phyloP scores from a whole-genome alignment of 176 grass and related monocot genomes.

The Puya raimondii region DNA sequence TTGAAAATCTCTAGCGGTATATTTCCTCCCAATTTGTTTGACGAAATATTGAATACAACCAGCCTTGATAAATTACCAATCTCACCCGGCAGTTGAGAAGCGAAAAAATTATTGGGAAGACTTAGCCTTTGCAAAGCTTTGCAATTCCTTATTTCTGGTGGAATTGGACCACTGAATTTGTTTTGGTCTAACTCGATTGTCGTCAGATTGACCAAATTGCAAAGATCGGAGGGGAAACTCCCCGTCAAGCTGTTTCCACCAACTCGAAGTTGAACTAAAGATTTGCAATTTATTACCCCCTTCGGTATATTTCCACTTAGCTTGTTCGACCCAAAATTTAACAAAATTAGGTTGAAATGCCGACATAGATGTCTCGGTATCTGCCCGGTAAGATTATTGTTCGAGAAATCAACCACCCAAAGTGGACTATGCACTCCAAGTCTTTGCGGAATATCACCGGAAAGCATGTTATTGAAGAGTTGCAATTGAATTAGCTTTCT shows the following conservation, averaged over 20 bases:
- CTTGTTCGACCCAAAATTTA: constrained; percentile 77
- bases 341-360: constrained; percentile 83
- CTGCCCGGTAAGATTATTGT: constrained; percentile 73
- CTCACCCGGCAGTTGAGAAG: constrained; percentile 64
- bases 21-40: constrained; percentile 63
- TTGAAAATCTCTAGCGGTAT: constrained; percentile 84
- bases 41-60: constrained; percentile 94
- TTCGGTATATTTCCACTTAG: constrained; percentile 79
- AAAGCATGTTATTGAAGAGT: constrained; percentile 78
- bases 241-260: constrained; percentile 72
- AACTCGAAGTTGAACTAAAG: constrained; percentile 84
- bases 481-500: constrained; percentile 66
- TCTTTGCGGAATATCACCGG: constrained; percentile 68
- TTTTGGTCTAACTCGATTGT: constrained; percentile 79
- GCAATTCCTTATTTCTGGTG: constrained; percentile 67
- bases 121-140: constrained; percentile 68
- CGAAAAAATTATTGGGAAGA: constrained; percentile 88
- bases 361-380: constrained; percentile 76
- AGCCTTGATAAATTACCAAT: constrained; percentile 70
- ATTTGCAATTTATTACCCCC: constrained; percentile 69
- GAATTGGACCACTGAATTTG: constrained; percentile 82
- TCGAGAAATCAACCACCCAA: constrained; percentile 97
- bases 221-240: constrained; percentile 80
- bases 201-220: constrained; percentile 70
- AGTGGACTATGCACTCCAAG: constrained; percentile 75